Evolutionary conservation across 208 protist species (phyloP), one percentile per base, ranked within the genome.

Genomic region (Jaenimonas drosophilae): DNA sequence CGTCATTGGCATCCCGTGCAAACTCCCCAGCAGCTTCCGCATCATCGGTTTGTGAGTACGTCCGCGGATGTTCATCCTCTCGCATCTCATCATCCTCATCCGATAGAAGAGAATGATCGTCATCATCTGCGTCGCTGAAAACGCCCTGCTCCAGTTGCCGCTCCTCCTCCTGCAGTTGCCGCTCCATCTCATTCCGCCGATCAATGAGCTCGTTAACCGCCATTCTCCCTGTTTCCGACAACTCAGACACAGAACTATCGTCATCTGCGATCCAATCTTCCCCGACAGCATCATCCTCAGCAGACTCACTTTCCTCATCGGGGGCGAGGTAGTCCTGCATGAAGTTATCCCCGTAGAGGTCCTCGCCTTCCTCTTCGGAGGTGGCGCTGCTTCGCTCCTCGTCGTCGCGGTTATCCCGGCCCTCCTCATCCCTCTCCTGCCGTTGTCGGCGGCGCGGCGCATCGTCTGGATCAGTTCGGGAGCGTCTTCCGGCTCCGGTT

Each of bases 301-400:
- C 19, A 21, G 61, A 57, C 42, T 88, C 78, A 57, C 69, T 81
- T 60, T 94, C 86, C 45, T 87, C 75, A 29, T 90, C 82, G 2
- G 70, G 70, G 27, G 77, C 51, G 19, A 91, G 59, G 64, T 94
- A 94, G 52, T 94, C 86, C 24, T 54, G 71, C 70, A 91, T 87
- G 62, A 77, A 94, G 61, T 91, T 74, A 17, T 94, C 86, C 3
- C 79, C 86, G 49, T 80, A 94, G 19, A 94, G 70, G 55, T 94
- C 86, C 56, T 94, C 86, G 38, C 86, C 80, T 50, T 92, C 85
- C 28, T 65, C 55, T 21, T 70, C 58, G 2, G 27, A 32, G 21
- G 25, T 49, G 12, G 6, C 14, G 7, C 16, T 53, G 32, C 19
- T 4, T 7, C 26, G 69, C 68, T 28, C 76, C 69, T 9, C 59